Percentiles rank a stretch among this genome's conserved stretches.
phyloP scores from a whole-genome alignment of 352 stramenopile species.

The Hyaloperonospora arabidopsidis region DNA sequence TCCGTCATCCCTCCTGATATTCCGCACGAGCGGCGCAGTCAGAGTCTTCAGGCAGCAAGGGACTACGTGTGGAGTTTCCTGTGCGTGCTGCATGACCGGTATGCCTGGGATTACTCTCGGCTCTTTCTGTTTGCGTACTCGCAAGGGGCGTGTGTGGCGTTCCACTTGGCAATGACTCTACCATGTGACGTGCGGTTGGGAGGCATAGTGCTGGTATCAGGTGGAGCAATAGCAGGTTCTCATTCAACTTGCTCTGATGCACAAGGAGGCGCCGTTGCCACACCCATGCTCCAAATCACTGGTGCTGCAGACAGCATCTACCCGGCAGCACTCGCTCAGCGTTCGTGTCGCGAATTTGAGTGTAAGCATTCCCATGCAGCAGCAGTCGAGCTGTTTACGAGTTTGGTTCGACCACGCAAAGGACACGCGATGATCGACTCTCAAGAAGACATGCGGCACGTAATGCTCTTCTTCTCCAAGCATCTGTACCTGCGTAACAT shows the following conservation, averaged over 20 bases:
- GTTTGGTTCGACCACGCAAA: conserved; percentile 22
- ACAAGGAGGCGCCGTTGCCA: conserved; percentile 18
- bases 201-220: conserved; percentile 45
- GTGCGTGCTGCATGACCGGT: conserved; percentile 35
- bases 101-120: conserved; percentile 42
- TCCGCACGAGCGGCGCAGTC: conserved; percentile 33
- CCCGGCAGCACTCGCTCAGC: conserved; percentile 23
- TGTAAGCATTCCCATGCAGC: conserved; percentile 13
- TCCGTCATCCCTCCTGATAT: conserved; percentile 37
- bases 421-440: conserved; percentile 48
- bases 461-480: conserved; percentile 57
- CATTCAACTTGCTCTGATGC: conserved; percentile 15
- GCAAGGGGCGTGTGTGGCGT: conserved; percentile 55
- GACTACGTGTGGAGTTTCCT: conserved; percentile 46
- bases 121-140: conserved; percentile 65
- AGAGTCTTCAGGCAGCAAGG: conserved; percentile 32
- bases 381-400: conserved; percentile 26
- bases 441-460: conserved; percentile 40
- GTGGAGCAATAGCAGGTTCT: conserved; percentile 31
- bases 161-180: conserved; percentile 43
- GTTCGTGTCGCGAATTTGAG: conserved; percentile 17
- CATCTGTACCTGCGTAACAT: conserved; percentile 46
- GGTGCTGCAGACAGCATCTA: conserved; percentile 35
- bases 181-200: conserved; percentile 29
- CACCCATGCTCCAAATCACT: conserved; percentile 39